Conservation (phyloP, 2,329 filamentous ascomycete species). For the Cryphonectria carpinicola region DNA sequence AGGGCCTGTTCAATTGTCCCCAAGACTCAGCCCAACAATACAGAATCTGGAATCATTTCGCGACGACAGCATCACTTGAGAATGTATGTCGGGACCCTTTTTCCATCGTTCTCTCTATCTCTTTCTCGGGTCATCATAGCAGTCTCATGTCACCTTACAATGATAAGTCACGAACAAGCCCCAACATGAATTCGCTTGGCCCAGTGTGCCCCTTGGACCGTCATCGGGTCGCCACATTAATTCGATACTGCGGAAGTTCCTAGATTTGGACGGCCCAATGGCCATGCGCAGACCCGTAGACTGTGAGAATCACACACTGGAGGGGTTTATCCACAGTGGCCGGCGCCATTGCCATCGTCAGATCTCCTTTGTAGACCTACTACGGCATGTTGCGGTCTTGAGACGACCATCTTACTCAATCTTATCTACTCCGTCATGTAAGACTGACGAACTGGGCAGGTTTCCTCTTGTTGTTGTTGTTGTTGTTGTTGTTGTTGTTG, state of each 20-base stretch:
- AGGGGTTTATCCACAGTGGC: neutral
- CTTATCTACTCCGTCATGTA: neutral
- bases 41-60: neutral
- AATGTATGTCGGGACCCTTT: neutral
- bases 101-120: neutral
- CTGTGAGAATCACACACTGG: neutral
- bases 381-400: neutral
- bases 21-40: neutral
- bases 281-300: neutral
- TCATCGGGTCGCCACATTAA: neutral
- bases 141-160: neutral
- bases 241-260: neutral
- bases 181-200: neutral
- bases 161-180: neutral
- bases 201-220: neutral
- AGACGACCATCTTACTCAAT: slow-evolving; percentile 3
- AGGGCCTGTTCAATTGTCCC: neutral
- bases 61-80: neutral
- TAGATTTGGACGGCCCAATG: neutral
- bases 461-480: neutral
- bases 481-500: neutral
- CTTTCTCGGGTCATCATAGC: neutral
- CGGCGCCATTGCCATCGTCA: neutral
- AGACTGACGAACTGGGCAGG: neutral
- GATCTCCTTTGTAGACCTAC: neutral